Percentiles rank a stretch among this genome's conserved stretches.
Evolutionary conservation across 768 basidiomycete species (phyloP).

Genomic region (Lactarius pseudohatsudake): DNA sequence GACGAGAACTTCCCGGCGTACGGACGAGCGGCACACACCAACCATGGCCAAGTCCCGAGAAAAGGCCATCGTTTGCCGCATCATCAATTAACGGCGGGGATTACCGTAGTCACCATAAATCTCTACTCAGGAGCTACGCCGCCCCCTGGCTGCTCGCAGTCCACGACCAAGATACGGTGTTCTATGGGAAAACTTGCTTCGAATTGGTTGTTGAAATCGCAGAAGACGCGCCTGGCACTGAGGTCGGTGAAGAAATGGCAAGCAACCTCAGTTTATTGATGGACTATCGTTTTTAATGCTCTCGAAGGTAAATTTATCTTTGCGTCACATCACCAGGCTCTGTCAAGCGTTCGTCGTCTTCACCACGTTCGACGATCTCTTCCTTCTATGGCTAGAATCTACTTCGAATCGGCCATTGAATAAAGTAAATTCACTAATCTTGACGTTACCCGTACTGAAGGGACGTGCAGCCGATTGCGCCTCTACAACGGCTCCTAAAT

Average conservation of each 20-base stretch:
- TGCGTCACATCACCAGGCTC: constrained; percentile 56
- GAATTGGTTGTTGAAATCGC: constrained; percentile 52
- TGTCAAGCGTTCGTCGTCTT: constrained; percentile 54
- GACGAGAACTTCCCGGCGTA: constrained; percentile 62
- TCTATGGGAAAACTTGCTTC: constrained; percentile 55
- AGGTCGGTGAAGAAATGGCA: constrained; percentile 13
- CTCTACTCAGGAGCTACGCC: constrained; percentile 55
- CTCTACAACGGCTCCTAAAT: constrained; percentile 58
- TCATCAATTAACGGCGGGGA: constrained; percentile 64
- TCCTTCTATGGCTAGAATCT: constrained; percentile 58
- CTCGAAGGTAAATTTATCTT: constrained; percentile 24
- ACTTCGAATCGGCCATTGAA: constrained; percentile 39
- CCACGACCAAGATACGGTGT: constrained; percentile 55
- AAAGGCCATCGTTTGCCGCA: constrained; percentile 38
- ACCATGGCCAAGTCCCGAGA: constrained; percentile 54
- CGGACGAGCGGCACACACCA: constrained; percentile 43
- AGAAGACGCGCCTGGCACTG: constrained; percentile 31
- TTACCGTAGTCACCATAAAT: constrained; percentile 60
- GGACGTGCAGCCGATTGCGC: constrained; percentile 45
- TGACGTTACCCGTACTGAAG: constrained; percentile 11
- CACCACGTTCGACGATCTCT: constrained; percentile 56
- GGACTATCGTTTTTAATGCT: background rate
- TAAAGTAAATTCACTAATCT: constrained; percentile 39
- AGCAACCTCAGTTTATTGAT: constrained; percentile 1
- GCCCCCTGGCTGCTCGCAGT: constrained; percentile 68